These are phyloP conservation scores for Globisporangium paroecandrum DNA, from an alignment of 352 stramenopile genomes.

Conservation along the genomic window DNA sequence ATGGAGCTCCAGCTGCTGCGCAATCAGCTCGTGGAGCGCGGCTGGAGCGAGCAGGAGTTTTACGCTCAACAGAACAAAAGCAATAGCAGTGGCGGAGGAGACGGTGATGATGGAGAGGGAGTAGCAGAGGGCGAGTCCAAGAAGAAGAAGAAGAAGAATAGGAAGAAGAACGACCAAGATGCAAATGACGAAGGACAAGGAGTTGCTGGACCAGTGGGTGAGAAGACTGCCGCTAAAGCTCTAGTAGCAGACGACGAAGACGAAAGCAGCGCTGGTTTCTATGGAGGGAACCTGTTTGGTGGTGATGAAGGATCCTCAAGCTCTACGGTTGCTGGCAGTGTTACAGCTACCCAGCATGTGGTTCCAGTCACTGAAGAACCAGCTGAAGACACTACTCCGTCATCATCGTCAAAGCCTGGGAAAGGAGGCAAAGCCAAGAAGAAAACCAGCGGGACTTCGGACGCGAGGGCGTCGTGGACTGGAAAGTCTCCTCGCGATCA, in stretches of 20 bases:
- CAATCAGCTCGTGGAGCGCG: slow-evolving; percentile 15
- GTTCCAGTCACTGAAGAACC: not conserved
- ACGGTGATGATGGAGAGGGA: not conserved
- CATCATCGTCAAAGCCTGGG: not conserved
- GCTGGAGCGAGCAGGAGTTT: slow-evolving; percentile 24
- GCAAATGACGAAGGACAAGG: not conserved
- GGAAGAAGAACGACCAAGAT: slow-evolving; percentile 10
- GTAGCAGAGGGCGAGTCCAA: not conserved
- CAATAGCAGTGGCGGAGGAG: not conserved
- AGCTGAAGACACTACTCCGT: not conserved
- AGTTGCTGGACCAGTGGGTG: not conserved
- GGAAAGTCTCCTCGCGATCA: slow-evolving; percentile 86
- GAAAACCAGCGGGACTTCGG: slow-evolving; percentile 22
- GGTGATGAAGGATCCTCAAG: not conserved
- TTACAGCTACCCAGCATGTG: not conserved
- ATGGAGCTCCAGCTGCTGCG: slow-evolving; percentile 19
- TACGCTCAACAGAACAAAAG: not conserved
- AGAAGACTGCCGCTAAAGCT: not conserved
- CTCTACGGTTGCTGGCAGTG: not conserved
- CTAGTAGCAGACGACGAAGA: not conserved
- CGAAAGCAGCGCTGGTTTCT: slow-evolving; percentile 5
- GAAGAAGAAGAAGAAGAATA: slow-evolving; percentile 14
- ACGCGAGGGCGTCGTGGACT: slow-evolving; percentile 50
- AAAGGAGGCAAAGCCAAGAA: slow-evolving; percentile 38
- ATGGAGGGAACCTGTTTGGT: slow-evolving; percentile 10